A percentile compares a stretch with the other conserved stretches of the same genome.
Evolutionary conservation across 2,329 filamentous ascomycete species (phyloP).

Genomic region (Colletotrichum euphorbiae): DNA sequence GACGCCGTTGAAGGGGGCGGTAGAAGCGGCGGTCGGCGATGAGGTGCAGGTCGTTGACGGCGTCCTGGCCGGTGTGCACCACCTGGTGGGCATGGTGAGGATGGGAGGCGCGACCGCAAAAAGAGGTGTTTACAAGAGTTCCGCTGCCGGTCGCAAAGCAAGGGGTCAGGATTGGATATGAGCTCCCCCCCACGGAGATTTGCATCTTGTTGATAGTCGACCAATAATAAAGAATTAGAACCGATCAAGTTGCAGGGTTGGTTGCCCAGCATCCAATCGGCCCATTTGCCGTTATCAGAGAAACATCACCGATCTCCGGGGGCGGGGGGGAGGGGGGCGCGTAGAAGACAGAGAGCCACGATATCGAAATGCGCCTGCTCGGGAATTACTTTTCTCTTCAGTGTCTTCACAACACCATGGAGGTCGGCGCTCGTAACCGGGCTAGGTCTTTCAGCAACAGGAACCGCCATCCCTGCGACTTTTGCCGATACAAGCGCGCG

Average conservation of each 20-base stretch:
- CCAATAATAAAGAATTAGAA: background rate
- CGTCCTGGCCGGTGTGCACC: constrained; percentile 30
- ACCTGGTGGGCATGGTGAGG: constrained; percentile 25
- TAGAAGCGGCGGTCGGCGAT: constrained; percentile 28
- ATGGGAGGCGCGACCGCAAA: constrained; percentile 33
- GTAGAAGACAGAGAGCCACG: constrained; percentile 11
- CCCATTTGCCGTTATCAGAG: constrained; percentile 20
- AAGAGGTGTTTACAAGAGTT: constrained; percentile 27
- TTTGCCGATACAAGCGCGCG: constrained; percentile 35
- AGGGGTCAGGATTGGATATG: constrained; percentile 33
- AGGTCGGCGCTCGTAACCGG: background rate
- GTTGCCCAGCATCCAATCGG: constrained; percentile 21
- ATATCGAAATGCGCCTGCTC: background rate
- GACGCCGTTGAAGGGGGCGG: constrained; percentile 32
- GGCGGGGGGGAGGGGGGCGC: background rate
- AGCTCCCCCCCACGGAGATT: background rate
- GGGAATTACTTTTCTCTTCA: background rate
- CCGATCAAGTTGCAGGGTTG: background rate
- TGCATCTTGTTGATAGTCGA: background rate
- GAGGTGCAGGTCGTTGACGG: constrained; percentile 30
- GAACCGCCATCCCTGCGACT: constrained; percentile 32
- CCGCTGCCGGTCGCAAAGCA: constrained; percentile 26
- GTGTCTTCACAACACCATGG: constrained; percentile 24
- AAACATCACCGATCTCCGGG: background rate
- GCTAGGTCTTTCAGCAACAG: constrained; percentile 8